Percentiles rank a stretch among this genome's conserved stretches.
Conservation (phyloP, 2,329 filamentous ascomycete species). For the Fusarium scirpi region DNA sequence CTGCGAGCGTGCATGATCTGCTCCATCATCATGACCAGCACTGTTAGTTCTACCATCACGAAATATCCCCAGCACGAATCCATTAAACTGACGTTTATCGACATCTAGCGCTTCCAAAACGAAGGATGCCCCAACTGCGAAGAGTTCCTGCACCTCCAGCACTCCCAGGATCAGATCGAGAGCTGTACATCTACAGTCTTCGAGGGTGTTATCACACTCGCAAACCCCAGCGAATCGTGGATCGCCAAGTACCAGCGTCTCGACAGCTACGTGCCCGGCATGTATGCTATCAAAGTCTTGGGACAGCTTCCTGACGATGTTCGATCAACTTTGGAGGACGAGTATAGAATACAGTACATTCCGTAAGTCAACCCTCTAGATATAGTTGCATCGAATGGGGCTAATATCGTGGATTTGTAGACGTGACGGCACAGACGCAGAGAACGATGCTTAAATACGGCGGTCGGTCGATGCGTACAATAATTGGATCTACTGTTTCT, state of each 20-base stretch:
- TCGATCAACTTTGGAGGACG: constrained; percentile 69
- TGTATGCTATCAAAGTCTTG: constrained; percentile 95
- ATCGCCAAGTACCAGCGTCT: constrained; percentile 96
- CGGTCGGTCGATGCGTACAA: constrained; percentile 1
- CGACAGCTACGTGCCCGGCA: constrained; percentile 86
- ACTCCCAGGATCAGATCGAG: constrained; percentile 82
- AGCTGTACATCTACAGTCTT: constrained; percentile 97
- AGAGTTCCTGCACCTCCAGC: constrained; percentile 84
- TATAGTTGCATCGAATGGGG: neutral
- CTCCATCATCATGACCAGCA: constrained; percentile 88
- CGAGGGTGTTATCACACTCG: constrained; percentile 88
- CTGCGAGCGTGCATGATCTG: constrained; percentile 99
- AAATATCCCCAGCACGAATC: neutral
- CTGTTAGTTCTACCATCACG: constrained; percentile 61
- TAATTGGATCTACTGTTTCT: constrained; percentile 33
- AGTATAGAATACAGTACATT: constrained; percentile 73
- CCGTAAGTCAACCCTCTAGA: constrained; percentile 58
- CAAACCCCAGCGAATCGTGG: constrained; percentile 88
- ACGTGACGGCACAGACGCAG: constrained; percentile 67
- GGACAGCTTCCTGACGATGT: constrained; percentile 80
- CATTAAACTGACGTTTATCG: constrained; percentile 21
- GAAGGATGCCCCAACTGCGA: constrained; percentile 98
- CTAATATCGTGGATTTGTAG: constrained; percentile 51
- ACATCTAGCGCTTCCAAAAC: constrained; percentile 79
- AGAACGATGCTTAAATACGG: constrained; percentile 56